Percentiles rank a stretch among this genome's conserved stretches.
phyloP scores from a whole-genome alignment of 768 basidiomycete species.

The Hemileccinum impolitum region DNA sequence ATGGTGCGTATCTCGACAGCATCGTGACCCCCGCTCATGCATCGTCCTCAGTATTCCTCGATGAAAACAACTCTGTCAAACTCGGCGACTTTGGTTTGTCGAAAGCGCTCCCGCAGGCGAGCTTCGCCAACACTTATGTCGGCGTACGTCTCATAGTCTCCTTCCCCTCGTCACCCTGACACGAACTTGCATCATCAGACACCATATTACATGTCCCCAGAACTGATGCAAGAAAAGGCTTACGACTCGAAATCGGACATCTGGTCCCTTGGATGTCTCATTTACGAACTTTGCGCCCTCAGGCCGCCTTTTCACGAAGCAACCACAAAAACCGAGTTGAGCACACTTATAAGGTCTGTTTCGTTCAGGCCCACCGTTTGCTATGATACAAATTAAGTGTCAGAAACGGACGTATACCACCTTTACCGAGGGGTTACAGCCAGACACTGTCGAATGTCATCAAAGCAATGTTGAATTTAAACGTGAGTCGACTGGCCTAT shows the following conservation, averaged over 20 bases:
- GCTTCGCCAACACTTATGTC: constrained; percentile 95
- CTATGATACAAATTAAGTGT: not conserved
- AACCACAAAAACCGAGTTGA: constrained; percentile 83
- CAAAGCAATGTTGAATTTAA: constrained; percentile 83
- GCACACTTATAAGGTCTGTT: constrained; percentile 70
- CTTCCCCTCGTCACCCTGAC: not conserved
- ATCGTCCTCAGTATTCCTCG: constrained; percentile 72
- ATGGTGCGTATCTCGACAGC: constrained; percentile 53
- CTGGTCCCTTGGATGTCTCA: constrained; percentile 96
- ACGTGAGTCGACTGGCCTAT: constrained; percentile 44
- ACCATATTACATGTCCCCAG: constrained; percentile 99
- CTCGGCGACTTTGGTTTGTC: constrained; percentile 96
- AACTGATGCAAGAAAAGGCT: constrained; percentile 94
- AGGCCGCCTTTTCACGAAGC: constrained; percentile 94
- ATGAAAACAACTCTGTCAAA: constrained; percentile 81
- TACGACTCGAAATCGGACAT: constrained; percentile 99
- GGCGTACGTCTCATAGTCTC: constrained; percentile 56
- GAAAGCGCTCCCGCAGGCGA: constrained; percentile 84
- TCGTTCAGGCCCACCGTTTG: not conserved
- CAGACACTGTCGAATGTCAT: constrained; percentile 69
- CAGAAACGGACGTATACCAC: constrained; percentile 88
- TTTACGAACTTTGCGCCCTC: constrained; percentile 93
- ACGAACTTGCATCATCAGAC: constrained; percentile 66
- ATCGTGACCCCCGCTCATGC: not conserved
- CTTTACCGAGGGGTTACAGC: constrained; percentile 81